phyloP scores from a whole-genome alignment of 2,329 filamentous ascomycete species.

The Corniculantispora saksenae region DNA sequence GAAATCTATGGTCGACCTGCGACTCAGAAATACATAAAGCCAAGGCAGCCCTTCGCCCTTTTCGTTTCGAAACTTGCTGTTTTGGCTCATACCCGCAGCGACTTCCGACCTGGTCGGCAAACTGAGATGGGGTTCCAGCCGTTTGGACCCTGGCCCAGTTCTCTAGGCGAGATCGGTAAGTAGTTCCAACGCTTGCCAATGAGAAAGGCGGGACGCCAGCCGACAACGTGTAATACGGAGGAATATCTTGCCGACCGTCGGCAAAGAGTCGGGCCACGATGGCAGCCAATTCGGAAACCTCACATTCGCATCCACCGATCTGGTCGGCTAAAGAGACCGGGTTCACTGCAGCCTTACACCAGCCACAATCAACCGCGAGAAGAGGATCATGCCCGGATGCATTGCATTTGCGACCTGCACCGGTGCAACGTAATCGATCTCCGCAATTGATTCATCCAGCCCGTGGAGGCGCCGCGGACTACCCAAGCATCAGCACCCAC shows the following conservation, averaged over 20 bases:
- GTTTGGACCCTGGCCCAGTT: not conserved
- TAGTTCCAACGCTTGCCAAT: not conserved
- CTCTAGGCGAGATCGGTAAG: not conserved
- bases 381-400: not conserved
- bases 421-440: not conserved
- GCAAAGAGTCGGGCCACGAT: not conserved
- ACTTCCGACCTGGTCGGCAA: slow-evolving; percentile 1
- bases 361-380: not conserved
- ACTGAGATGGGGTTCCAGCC: not conserved
- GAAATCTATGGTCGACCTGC: not conserved
- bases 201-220: not conserved
- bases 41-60: not conserved
- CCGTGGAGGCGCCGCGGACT: not conserved
- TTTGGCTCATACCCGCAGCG: not conserved
- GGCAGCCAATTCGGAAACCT: not conserved
- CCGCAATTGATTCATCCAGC: not conserved
- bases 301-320: not conserved
- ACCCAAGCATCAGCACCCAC: not conserved
- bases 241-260: slow-evolving; percentile 8
- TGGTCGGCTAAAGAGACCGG: slow-evolving; percentile 6
- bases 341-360: not conserved
- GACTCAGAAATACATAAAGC: not conserved
- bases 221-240: not conserved
- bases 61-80: not conserved
- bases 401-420: slow-evolving; percentile 4